A percentile compares a stretch with the other conserved stretches of the same genome.
Conservation (phyloP, 768 basidiomycete species). For the Erythrobasidium yunnanense region DNA sequence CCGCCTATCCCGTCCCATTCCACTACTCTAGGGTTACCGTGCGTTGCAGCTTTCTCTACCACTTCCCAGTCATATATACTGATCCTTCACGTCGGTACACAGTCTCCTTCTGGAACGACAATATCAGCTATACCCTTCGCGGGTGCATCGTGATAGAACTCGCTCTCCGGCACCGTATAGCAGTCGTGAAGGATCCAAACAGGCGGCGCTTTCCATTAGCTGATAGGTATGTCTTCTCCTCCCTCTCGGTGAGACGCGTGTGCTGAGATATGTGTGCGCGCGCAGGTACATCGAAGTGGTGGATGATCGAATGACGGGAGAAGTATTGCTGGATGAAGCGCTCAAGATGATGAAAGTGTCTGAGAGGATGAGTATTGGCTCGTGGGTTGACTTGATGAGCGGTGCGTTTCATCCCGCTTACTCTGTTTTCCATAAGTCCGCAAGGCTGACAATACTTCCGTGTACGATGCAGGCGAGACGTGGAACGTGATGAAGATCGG, state of each 20-base stretch:
- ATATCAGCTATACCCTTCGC: constrained; percentile 96
- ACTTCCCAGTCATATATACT: not conserved
- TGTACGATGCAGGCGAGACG: constrained; percentile 63
- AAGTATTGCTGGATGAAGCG: constrained; percentile 90
- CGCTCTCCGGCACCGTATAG: constrained; percentile 85
- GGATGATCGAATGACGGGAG: constrained; percentile 83
- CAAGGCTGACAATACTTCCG: not conserved
- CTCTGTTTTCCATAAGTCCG: too few relatives aligned
- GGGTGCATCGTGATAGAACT: constrained; percentile 97
- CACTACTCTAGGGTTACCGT: not conserved
- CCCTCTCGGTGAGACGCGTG: not conserved
- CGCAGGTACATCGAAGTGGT: constrained; percentile 65
- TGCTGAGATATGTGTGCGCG: not conserved
- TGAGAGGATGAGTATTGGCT: constrained; percentile 70
- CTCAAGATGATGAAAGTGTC: constrained; percentile 80
- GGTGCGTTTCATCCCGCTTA: constrained; percentile 53
- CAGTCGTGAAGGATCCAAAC: constrained; percentile 71
- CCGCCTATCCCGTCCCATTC: too few relatives aligned
- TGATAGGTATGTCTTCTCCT: constrained; percentile 48
- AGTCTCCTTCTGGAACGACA: constrained; percentile 99
- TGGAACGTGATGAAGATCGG: constrained; percentile 99
- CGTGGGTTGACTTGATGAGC: constrained; percentile 88
- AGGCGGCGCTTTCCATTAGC: constrained; percentile 61
- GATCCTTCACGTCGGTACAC: not conserved
- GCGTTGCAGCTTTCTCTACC: not conserved